A percentile compares a stretch with the other conserved stretches of the same genome.
Conservation (phyloP, 225 moss, liverwort and hornwort species). For the Sphagnum contortum region DNA sequence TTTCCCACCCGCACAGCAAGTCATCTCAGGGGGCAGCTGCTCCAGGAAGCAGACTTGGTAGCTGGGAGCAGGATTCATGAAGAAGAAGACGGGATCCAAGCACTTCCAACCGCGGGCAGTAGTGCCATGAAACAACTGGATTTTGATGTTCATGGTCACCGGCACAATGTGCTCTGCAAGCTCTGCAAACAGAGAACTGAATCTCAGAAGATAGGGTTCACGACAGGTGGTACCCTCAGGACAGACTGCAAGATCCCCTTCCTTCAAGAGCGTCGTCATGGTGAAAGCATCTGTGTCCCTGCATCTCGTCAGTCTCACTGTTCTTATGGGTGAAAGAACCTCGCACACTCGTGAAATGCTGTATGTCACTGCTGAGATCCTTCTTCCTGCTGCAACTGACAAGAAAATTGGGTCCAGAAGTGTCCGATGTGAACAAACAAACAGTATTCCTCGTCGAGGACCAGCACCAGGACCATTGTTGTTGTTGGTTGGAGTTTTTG, state of each 20-base stretch:
- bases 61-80: conserved; percentile 53
- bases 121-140: conserved; percentile 83
- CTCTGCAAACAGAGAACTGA: conserved; percentile 81
- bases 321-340: conserved; percentile 66
- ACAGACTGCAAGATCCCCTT: conserved; percentile 73
- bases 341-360: conserved; percentile 69
- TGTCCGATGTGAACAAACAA: conserved; percentile 64
- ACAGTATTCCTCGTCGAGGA: conserved; percentile 19
- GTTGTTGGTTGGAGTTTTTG: conserved; percentile 3
- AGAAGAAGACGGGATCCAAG: conserved; percentile 85
- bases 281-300: conserved; percentile 55
- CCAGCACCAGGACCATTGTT: background rate
- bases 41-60: conserved; percentile 65
- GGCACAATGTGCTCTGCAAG: conserved; percentile 75
- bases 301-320: conserved; percentile 57
- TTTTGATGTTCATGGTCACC: conserved; percentile 55
- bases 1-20: conserved; percentile 16
- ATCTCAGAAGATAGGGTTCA: conserved; percentile 79
- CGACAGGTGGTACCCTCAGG: conserved; percentile 90
- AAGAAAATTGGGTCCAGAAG: conserved; percentile 70
- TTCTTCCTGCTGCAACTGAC: conserved; percentile 41
- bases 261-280: conserved; percentile 53
- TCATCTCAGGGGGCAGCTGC: conserved; percentile 53
- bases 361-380: conserved; percentile 74
- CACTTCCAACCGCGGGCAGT: conserved; percentile 84